Percentiles rank a stretch among this genome's conserved stretches.
Evolutionary conservation across 352 stramenopile genomes (phyloP).

Genomic region (Phytophthora aleatoria): DNA sequence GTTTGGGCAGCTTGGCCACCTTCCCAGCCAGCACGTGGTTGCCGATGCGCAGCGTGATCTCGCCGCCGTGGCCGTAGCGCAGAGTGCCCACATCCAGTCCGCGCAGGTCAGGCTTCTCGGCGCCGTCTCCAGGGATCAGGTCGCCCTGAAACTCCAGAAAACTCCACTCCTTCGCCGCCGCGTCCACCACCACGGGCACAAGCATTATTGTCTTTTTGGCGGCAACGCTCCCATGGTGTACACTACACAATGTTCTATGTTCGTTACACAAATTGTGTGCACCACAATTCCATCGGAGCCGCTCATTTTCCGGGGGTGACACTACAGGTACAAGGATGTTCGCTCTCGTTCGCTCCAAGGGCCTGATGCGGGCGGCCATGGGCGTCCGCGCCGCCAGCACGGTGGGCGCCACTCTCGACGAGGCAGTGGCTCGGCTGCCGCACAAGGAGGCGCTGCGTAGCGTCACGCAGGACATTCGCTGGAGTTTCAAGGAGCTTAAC

Average conservation of each 20-base stretch:
- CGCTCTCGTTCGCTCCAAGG: conserved; percentile 65
- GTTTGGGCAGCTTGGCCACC: conserved; percentile 66
- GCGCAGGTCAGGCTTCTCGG: conserved; percentile 37
- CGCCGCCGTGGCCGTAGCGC: conserved; percentile 56
- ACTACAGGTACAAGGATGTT: conserved; percentile 45
- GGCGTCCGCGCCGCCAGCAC: conserved; percentile 59
- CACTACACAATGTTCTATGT: background rate
- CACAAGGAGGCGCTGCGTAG: conserved; percentile 88
- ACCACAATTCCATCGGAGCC: conserved; percentile 13
- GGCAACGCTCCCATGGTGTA: too few relatives aligned
- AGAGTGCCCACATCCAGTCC: conserved; percentile 67
- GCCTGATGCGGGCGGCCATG: conserved; percentile 45
- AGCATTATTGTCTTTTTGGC: conserved; percentile 43
- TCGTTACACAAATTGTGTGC: background rate
- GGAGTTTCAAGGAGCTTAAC: conserved; percentile 87
- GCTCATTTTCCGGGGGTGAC: conserved; percentile 28
- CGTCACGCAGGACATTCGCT: conserved; percentile 85
- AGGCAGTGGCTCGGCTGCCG: conserved; percentile 74
- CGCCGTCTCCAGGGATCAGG: conserved; percentile 42
- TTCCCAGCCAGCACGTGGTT: conserved; percentile 85
- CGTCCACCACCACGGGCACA: conserved; percentile 68
- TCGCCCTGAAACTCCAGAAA: conserved; percentile 86
- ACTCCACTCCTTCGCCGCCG: conserved; percentile 75
- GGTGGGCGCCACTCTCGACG: conserved; percentile 71
- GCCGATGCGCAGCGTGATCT: conserved; percentile 81